Base-by-base conservation (phyloP, 2,329 filamentous ascomycete genomes). In the Podosphaera aphanis region DNA sequence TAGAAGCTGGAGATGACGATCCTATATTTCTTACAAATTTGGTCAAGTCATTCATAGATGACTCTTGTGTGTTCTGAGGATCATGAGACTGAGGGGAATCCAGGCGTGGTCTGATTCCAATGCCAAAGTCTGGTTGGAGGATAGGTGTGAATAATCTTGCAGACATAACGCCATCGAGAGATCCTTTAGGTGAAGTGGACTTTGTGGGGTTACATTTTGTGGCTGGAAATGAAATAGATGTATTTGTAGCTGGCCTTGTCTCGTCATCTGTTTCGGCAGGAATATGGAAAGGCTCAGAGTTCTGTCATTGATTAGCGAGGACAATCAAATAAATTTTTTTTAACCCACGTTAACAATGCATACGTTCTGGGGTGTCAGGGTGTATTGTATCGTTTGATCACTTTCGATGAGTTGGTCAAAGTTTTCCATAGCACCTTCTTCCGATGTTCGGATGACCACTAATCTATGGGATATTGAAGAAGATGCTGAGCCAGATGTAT, bases 1-100 rank as follows among this genome's bases (percentile, higher is more conserved):
- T 13, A 20, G 37, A 10, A 39, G 10, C 10, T 19, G 16, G 20
- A 11, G 18, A 16, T 5, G 37, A 7, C 47, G 46, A 48, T 43
- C 52, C 52, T 25, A 84, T 93, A 0, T 80, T 82, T 49, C 83
- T 79, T 55, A 93, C 83, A 59, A 93, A 94, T 48, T 92, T 80
- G 19, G 84, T 82, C 63, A 94, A 83, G 55, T 93, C 86, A 40
- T 76, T 69, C 7, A 79, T 73, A 0, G 83, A 83, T 3, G 5
- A 6, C 50, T 86, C 80, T 4, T 69, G 67, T 8, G 74, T 69
- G 7, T 81, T 66, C 49, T 79, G 72, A 1, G 84, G 77, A 52
- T 93, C 85, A 50, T 85, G 73, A 20, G 84, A 74, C 45, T 59
- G 54, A 43, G 55, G 50, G 37, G 47, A 47, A 46, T 53, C 55